Evolutionary conservation across 805 yeast species (phyloP).

Genomic region (Tetrapisispora namnaoensis): DNA sequence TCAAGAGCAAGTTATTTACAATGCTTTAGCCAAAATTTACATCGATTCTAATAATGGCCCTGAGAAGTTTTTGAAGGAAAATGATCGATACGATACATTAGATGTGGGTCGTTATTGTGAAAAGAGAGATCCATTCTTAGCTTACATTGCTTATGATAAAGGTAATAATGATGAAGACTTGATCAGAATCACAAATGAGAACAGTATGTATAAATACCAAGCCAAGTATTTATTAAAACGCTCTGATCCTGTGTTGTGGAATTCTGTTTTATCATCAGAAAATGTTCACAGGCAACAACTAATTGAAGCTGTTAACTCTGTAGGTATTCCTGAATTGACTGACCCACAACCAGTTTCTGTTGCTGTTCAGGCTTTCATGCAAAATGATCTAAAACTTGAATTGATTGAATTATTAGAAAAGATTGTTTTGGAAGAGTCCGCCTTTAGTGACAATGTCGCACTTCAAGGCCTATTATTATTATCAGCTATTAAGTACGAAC

Average conservation of each 20-base stretch:
- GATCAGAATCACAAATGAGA: conserved; percentile 87
- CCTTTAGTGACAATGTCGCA: conserved; percentile 90
- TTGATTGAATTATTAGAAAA: conserved; percentile 91
- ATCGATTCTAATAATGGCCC: conserved; percentile 97
- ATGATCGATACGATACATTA: conserved; percentile 80
- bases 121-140: conserved; percentile 96
- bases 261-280: conserved; percentile 60
- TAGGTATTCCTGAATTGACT: conserved; percentile 88
- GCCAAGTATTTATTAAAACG: conserved; percentile 89
- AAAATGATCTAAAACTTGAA: conserved; percentile 84
- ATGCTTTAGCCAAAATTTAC: conserved; percentile 93
- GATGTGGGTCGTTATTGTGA: conserved; percentile 98
- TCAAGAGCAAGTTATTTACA: conserved; percentile 83
- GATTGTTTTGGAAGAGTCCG: conserved; percentile 93
- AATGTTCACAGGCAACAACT: conserved; percentile 84
- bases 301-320: conserved; percentile 88
- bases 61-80: conserved; percentile 90
- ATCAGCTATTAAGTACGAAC: conserved; percentile 94
- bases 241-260: conserved; percentile 82
- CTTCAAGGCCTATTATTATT: conserved; percentile 85
- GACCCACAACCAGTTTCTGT: conserved; percentile 91
- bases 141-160: conserved; percentile 94
- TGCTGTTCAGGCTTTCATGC: conserved; percentile 94
- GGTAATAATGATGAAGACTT: conserved; percentile 88
- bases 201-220: conserved; percentile 96